Evolutionary conservation across 2,329 filamentous ascomycete genomes (phyloP).

Genomic region (Chaetoscypha palmicola): DNA sequence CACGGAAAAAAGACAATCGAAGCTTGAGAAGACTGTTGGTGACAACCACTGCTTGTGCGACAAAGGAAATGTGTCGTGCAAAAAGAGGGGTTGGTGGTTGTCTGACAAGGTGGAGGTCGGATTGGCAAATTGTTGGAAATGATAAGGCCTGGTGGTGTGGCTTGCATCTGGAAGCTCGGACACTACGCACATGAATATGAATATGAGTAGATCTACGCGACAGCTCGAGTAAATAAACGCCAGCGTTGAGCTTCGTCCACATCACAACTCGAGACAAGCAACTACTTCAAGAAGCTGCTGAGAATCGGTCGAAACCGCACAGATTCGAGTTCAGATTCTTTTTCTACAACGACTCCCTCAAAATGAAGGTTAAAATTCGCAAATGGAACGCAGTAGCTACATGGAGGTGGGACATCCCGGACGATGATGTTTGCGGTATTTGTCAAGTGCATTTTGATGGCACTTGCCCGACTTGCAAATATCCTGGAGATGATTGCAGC

Average conservation of each 20-base stretch:
- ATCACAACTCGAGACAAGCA: too few species aligned
- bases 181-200: neutral
- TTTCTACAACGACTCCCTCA: too few species aligned
- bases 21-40: too few species aligned
- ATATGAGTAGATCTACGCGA: neutral
- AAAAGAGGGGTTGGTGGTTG: constrained; percentile 6
- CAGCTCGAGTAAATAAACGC: neutral
- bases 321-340: too few species aligned
- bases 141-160: neutral
- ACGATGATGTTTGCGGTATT: constrained; percentile 97
- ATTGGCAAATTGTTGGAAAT: constrained; percentile 2
- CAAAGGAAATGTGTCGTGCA: neutral
- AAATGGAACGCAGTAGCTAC: constrained; percentile 92
- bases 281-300: too few species aligned
- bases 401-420: constrained; percentile 96
- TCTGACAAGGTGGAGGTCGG: constrained; percentile 6
- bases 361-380: constrained; percentile 92
- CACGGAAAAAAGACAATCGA: too few species aligned
- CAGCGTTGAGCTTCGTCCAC: neutral
- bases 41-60: constrained; percentile 2
- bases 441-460: constrained; percentile 97
- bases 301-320: too few species aligned
- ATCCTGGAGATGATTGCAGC: constrained; percentile 91
- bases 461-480: constrained; percentile 96
- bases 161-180: neutral